Evolutionary conservation across 2,329 filamentous ascomycete genomes (phyloP).

Genomic region (Diaporthe amygdali): DNA sequence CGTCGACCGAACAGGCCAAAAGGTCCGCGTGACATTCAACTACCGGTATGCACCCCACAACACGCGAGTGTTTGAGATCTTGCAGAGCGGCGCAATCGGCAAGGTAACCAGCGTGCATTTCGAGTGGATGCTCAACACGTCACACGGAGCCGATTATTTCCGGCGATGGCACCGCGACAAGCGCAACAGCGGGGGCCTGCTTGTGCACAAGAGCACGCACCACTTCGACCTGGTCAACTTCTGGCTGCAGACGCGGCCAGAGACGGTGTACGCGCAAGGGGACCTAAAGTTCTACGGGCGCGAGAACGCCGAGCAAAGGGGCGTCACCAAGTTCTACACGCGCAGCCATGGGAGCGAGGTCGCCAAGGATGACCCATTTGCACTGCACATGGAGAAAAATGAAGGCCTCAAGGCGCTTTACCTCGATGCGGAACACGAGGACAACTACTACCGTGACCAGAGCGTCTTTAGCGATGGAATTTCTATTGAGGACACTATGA

Average conservation of each 20-base stretch:
- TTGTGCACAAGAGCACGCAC: slow-evolving; percentile 68
- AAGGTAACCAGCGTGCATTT: slow-evolving; percentile 63
- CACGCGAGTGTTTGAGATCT: slow-evolving; percentile 61
- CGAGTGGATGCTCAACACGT: slow-evolving; percentile 68
- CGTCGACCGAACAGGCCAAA: slow-evolving; percentile 52
- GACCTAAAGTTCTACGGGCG: slow-evolving; percentile 65
- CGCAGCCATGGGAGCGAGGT: slow-evolving; percentile 55
- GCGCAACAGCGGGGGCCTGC: slow-evolving; percentile 62
- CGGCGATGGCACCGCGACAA: slow-evolving; percentile 68
- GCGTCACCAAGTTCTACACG: slow-evolving; percentile 55
- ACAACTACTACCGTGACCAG: slow-evolving; percentile 66
- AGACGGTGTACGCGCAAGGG: slow-evolving; percentile 63
- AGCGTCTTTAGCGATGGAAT: slow-evolving; percentile 68
- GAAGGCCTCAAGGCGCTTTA: slow-evolving; percentile 63
- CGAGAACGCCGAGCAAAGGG: slow-evolving; percentile 64
- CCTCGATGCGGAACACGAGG: slow-evolving; percentile 67
- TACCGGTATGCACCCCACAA: slow-evolving; percentile 71
- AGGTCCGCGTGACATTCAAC: slow-evolving; percentile 66
- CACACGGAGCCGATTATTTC: slow-evolving; percentile 67
- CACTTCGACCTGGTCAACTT: slow-evolving; percentile 70
- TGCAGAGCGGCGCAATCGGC: slow-evolving; percentile 61
- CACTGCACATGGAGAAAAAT: slow-evolving; percentile 58
- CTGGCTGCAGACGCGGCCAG: slow-evolving; percentile 61
- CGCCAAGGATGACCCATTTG: slow-evolving; percentile 62
- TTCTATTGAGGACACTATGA: slow-evolving; percentile 70